A percentile compares a stretch with the other conserved stretches of the same genome.
These are phyloP conservation scores for Nyctanthes arbortristis DNA, from an alignment of 257 asterid genomes.

Conservation along the genomic window DNA sequence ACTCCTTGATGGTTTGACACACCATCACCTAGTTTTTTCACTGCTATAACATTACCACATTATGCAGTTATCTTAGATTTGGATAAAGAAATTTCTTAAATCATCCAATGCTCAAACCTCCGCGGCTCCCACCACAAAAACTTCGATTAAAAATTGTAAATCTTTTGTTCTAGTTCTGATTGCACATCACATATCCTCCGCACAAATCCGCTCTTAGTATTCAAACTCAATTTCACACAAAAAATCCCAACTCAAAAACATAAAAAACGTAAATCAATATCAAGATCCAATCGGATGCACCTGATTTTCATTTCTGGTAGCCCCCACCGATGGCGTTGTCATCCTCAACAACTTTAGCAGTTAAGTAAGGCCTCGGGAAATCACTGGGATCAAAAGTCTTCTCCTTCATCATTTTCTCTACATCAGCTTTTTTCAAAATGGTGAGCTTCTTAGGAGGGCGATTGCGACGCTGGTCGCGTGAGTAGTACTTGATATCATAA, in stretches of 20 bases:
- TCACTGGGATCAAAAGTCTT: slow-evolving; percentile 56
- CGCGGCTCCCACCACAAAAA: neutral
- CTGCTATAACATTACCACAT: no score
- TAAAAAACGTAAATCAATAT: neutral
- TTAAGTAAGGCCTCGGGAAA: slow-evolving; percentile 75
- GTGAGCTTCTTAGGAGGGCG: slow-evolving; percentile 82
- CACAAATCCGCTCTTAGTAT: slow-evolving; percentile 2
- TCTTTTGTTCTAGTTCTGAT: neutral
- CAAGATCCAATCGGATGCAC: slow-evolving; percentile 17
- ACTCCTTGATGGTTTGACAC: neutral
- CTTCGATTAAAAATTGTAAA: neutral
- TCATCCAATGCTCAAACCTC: neutral
- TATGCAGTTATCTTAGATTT: no score
- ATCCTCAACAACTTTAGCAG: slow-evolving; percentile 61
- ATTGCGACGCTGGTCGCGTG: slow-evolving; percentile 92
- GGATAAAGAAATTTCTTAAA: neutral
- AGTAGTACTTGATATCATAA: slow-evolving; percentile 84
- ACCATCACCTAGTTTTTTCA: no score
- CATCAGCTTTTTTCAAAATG: slow-evolving; percentile 68
- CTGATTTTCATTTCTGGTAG: slow-evolving; percentile 55
- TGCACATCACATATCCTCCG: neutral
- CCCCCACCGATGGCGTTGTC: slow-evolving; percentile 72
- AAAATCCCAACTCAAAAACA: neutral
- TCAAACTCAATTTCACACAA: slow-evolving; percentile 5
- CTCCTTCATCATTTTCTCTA: slow-evolving; percentile 77